Evolutionary conservation across 345 rosid genomes (phyloP).

Genomic region (Pseudoturritis turrita): DNA sequence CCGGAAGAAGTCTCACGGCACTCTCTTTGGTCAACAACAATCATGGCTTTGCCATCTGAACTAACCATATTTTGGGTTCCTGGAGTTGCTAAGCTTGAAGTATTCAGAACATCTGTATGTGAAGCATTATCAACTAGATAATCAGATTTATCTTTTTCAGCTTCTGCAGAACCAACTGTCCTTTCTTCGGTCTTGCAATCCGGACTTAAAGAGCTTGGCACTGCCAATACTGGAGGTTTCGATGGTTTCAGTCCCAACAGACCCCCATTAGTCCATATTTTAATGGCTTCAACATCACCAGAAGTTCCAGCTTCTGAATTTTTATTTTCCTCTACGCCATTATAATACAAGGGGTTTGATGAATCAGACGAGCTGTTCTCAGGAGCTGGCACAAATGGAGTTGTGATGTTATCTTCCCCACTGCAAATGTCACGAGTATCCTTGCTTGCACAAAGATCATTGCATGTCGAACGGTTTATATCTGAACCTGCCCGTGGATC

Average conservation of each 20-base stretch:
- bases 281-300: slow-evolving; percentile 34
- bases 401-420: neutral
- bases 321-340: neutral
- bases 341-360: slow-evolving; percentile 11
- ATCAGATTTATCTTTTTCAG: slow-evolving; percentile 10
- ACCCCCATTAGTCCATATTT: slow-evolving; percentile 89
- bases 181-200: slow-evolving; percentile 4
- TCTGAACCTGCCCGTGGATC: slow-evolving; percentile 33
- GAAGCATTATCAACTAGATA: slow-evolving; percentile 2
- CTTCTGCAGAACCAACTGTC: neutral
- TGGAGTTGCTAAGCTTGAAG: slow-evolving; percentile 44
- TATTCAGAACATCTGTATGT: neutral
- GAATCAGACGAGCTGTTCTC: slow-evolving; percentile 7
- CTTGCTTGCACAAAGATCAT: slow-evolving; percentile 3
- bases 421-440: neutral
- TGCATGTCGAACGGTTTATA: neutral
- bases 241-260: slow-evolving; percentile 89
- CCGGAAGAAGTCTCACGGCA: slow-evolving; percentile 36
- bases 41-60: slow-evolving; percentile 4
- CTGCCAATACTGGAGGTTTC: slow-evolving; percentile 61
- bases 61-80: slow-evolving; percentile 8
- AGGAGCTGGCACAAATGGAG: neutral
- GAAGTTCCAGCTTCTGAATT: slow-evolving; percentile 31
- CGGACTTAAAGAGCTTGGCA: slow-evolving; percentile 3
- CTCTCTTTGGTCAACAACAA: slow-evolving; percentile 11